Base-by-base conservation (phyloP, 2,329 filamentous ascomycete genomes). In the Teratosphaeria epicoccoides region DNA sequence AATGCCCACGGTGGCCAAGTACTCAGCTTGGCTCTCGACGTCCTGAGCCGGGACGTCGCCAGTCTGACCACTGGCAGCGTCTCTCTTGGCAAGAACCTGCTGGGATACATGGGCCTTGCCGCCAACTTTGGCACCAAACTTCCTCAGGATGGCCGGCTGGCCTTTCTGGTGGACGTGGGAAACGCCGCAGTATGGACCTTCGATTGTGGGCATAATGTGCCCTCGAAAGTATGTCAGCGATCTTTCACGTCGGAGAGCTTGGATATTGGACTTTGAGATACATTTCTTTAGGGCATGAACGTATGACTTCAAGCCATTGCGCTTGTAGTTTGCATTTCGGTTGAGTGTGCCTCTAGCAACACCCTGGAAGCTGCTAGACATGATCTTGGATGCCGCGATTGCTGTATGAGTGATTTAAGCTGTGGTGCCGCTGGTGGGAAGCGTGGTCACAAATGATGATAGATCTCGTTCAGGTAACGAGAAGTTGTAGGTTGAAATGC, bases 21-120 rank as follows among this genome's bases (percentile, higher is more conserved):
- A 86, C 68, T 79, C 68, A 5, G 77, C 71, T 56, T 87, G 83
- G 59, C 85, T 84, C 67, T 87, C 80, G 50, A 80, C 73, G 62
- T 87, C 84, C 23, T 84, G 75, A 5, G 56, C 58, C 43, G 63
- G 61, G 23, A 64, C 61, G 14, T 63, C 53, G 24, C 63, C 63
- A 43, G 55, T 58, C 44, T 63, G 55, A 4, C 61, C 60, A 49
- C 40, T 56, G 43, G 25, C 66, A 28, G 66, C 61, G 46, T 68
- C 62, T 47, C 61, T 61, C 65, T 71, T 71, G 64, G 74, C 75
- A 64, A 84, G 69, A n/a, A 72, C 66, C 56, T 73, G 71, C 46
- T 72, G 69, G 51, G 60, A 55, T 26, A 74, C 65, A 44, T 69
- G 71, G 20, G 71, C 67, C 37, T 71, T 74, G n/a, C 77, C 76